Conservation (phyloP, 176 grass and related monocot species). For the Calamus simplicifolius region DNA sequence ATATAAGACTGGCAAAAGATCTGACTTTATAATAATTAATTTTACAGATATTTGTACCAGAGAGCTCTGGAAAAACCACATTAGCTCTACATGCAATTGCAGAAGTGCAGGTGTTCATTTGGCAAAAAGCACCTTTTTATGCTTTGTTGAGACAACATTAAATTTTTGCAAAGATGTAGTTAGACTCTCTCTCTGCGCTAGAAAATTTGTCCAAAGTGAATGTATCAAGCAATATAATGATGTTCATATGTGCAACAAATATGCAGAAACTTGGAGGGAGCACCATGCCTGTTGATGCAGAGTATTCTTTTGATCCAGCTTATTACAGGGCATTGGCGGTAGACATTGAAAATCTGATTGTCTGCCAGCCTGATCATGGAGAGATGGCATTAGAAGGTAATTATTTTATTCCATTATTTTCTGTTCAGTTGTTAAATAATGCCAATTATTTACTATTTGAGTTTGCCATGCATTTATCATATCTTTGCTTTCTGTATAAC, state of each 20-base stretch:
- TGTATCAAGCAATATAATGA: too few relatives aligned
- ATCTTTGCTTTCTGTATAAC: too few relatives aligned
- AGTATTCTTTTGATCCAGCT: slow-evolving; percentile 95
- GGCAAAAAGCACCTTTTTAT: not conserved
- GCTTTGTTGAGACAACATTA: too few relatives aligned
- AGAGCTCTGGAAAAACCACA: slow-evolving; percentile 97
- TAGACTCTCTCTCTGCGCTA: not conserved
- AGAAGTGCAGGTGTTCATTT: slow-evolving; percentile 71
- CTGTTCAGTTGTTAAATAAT: too few relatives aligned
- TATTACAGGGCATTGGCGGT: slow-evolving; percentile 93
- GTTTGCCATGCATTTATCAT: too few relatives aligned
- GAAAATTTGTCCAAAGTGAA: too few relatives aligned
- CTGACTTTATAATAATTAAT: not conserved
- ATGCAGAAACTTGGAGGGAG: slow-evolving; percentile 94
- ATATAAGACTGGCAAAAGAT: not conserved
- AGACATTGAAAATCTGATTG: slow-evolving; percentile 98
- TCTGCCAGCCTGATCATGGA: slow-evolving; percentile 95
- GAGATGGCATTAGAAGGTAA: slow-evolving; percentile 99
- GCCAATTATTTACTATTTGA: too few relatives aligned
- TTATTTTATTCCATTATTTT: not conserved
- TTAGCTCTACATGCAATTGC: slow-evolving; percentile 96
- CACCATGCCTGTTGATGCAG: slow-evolving; percentile 98
- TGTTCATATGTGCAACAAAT: not conserved
- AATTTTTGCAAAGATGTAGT: too few relatives aligned
- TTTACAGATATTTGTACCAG: slow-evolving; percentile 82